Evolutionary conservation across 225 moss, liverwort and hornwort genomes (phyloP), one percentile per base, ranked within the genome.

Genomic region (Pleurozium schreberi): DNA sequence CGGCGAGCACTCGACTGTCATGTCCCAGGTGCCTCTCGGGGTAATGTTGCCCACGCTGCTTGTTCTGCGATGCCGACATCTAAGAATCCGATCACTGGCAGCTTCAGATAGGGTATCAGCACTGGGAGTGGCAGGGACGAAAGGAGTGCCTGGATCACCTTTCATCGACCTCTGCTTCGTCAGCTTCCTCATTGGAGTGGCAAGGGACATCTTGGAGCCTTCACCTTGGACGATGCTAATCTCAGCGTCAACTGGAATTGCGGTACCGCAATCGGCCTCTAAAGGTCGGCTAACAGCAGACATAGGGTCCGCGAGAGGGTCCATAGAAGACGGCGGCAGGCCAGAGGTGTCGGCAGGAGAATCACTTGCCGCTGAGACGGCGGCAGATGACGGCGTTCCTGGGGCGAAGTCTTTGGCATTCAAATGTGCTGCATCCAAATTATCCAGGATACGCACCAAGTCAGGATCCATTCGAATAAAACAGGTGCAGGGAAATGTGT

Each of bases 11-110:
- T 90, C 91, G 14, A 73, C 59, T 19, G 87, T 83, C 55, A 84
- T 38, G 62, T 94, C 92, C 55, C 87, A 90, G 27, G 90, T 57
- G 28, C 80, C 66, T 83, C 87, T 77, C 33, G 67, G 88, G 14
- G 87, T 89, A 55, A 91, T 59, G 30, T 90, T 90, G 38, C 92
- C 91, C 17, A 90, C 87, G n/a, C 91, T 91, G 88, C 90, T 94
- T 47, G 91, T 87, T 81, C 92, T 89, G 38, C 92, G 90, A 50
- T 94, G 92, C 45, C 91, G 90, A 43, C 90, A 75, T 90, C 75
- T 90, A 27, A 78, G 89, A 18, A 91, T 88, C 43, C 91, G 38
- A 28, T 52, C 88, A 89, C 90, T 93, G 9, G 88, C 84, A 81
- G 88, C 43, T 55, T 83, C 94, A 64, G 85, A 74, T 40, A 92